Evolutionary conservation across 495 filamentous ascomycete species (phyloP), one percentile per base, ranked within the genome.

Genomic region (Talaromyces adpressus): DNA sequence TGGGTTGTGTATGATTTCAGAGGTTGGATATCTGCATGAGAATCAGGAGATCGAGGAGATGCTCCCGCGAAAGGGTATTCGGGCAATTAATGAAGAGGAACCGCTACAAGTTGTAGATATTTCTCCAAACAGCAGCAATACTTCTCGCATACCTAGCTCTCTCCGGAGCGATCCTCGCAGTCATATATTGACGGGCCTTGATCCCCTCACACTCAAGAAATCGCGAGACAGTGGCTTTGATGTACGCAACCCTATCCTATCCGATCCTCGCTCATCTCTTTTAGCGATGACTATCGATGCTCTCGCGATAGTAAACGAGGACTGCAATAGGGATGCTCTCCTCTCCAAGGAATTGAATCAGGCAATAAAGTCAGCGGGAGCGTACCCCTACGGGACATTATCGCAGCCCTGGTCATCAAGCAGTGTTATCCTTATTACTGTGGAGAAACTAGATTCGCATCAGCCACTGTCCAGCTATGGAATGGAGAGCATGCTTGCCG

Each of bases 401-500:
- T 29, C 27, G 27, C 2, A 29, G 27, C 27, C 27, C 4, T 29
- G 27, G 27, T 14, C 47, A 71, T 34, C 39, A 67, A 78, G 66
- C 82, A 81, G 70, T 72, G 84, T 32, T 52, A 68, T 84, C 56
- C 79, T 83, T 74, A 71, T 85, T 63, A 79, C 80, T 23, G 36
- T 72, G 12, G 82, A 85, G 58, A 79, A 85, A 51, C 71, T 85
- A 30, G 78, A 75, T n/a, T 60, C 67, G 11, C 74, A 72, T 16
- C 69, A 77, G 47, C 74, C 81, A 22, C 68, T 85, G 29, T 73
- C 77, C 5, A 73, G 74, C 51, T 86, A 29, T 29, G 27, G 27
- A 29, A 81, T 69, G 79, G 81, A 86, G 67, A 81, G 76, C 47
- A 76, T 84, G 57, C 72, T 84, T 47, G 81, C 78, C 1, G 79